A percentile compares a stretch with the other conserved stretches of the same genome.
phyloP scores from a whole-genome alignment of 129 eudicot species.

The Glebionis coronaria region DNA sequence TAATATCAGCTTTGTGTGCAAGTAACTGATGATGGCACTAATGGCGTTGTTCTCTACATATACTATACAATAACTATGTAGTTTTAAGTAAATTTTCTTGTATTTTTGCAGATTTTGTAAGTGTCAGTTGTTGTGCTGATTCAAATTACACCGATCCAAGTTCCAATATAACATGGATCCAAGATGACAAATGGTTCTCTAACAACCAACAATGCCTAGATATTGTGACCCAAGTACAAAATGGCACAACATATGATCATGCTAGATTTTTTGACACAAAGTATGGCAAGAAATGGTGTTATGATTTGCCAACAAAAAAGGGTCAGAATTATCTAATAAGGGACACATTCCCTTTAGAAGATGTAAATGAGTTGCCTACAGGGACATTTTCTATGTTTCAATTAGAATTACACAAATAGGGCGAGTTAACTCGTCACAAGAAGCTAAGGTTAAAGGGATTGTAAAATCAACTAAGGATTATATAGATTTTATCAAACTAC shows the following conservation, averaged over 20 bases:
- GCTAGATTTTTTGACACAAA: slow-evolving; percentile 46
- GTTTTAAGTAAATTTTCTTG: slow-evolving; percentile 9
- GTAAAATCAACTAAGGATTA: slow-evolving; percentile 40
- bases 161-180: slow-evolving; percentile 45
- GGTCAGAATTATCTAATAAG: slow-evolving; percentile 47
- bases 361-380: slow-evolving; percentile 30
- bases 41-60: not conserved
- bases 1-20: too few species aligned
- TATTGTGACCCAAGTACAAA: slow-evolving; percentile 27
- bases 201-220: slow-evolving; percentile 39
- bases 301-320: too few species aligned
- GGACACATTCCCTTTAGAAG: slow-evolving; percentile 45
- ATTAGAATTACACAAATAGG: slow-evolving; percentile 45
- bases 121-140: slow-evolving; percentile 52
- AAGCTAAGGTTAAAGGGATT: slow-evolving; percentile 46
- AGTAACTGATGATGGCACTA: too few species aligned
- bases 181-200: slow-evolving; percentile 53
- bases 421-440: slow-evolving; percentile 40
- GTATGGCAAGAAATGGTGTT: slow-evolving; percentile 54
- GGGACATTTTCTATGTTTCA: slow-evolving; percentile 33
- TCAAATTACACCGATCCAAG: slow-evolving; percentile 39
- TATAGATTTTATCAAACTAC: slow-evolving; percentile 13
- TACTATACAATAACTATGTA: not conserved
- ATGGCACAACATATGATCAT: slow-evolving; percentile 18
- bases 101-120: slow-evolving; percentile 44